Conservation (phyloP, 257 asterid species). For the Gardenia jasminoides region DNA sequence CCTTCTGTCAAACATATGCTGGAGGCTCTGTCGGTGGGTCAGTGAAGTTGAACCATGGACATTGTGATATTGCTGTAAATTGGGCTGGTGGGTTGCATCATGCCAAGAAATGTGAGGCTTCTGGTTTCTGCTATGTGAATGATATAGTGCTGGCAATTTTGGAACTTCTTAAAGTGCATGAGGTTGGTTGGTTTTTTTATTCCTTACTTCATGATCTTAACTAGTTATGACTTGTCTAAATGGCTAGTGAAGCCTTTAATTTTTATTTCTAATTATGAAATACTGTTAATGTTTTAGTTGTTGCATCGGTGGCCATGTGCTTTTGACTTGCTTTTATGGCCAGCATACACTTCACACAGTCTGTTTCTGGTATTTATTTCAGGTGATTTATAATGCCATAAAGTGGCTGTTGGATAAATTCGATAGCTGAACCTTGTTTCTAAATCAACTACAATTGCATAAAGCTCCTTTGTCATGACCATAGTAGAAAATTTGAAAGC, state of each 20-base stretch:
- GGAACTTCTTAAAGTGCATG: slow-evolving; percentile 42
- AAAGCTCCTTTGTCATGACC: background rate
- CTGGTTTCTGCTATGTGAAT: slow-evolving; percentile 46
- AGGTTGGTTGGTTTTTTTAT: slow-evolving; percentile 22
- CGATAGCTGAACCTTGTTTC: background rate
- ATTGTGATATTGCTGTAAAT: slow-evolving; percentile 28
- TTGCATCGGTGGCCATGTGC: background rate
- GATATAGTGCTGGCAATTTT: slow-evolving; percentile 47
- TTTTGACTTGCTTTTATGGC: background rate
- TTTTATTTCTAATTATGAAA: background rate
- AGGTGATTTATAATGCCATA: background rate
- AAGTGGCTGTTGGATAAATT: background rate
- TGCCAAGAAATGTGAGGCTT: slow-evolving; percentile 46
- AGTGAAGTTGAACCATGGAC: slow-evolving; percentile 25
- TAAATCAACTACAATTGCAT: background rate
- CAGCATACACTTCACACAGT: background rate
- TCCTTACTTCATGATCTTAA: background rate
- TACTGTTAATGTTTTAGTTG: background rate
- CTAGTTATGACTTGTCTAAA: background rate
- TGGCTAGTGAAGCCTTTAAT: background rate
- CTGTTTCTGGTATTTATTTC: background rate
- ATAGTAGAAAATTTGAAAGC: too few species aligned
- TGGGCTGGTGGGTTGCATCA: slow-evolving; percentile 56
- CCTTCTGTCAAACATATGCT: slow-evolving; percentile 30
- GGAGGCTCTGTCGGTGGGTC: slow-evolving; percentile 32